A percentile compares a stretch with the other conserved stretches of the same genome.
Conservation (phyloP, 768 basidiomycete species). For the Suillus hirtellus region DNA sequence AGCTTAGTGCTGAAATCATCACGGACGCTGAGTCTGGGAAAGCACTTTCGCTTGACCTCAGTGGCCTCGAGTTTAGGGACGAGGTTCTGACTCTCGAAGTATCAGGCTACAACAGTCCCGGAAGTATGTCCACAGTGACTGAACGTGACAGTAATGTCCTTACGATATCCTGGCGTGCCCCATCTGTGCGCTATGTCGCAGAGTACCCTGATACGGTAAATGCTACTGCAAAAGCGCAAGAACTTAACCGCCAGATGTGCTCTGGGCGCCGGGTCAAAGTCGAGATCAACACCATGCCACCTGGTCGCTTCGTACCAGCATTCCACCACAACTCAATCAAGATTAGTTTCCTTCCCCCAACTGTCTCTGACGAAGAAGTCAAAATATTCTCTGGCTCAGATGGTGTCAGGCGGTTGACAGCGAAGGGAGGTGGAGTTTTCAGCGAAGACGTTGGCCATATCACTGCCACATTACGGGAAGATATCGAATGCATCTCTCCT, state of each 20-base stretch:
- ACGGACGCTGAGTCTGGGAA: constrained; percentile 42
- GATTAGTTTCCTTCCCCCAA: constrained; percentile 42
- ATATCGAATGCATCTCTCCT: constrained; percentile 24
- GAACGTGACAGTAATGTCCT: constrained; percentile 39
- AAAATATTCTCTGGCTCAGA: constrained; percentile 32
- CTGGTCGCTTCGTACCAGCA: constrained; percentile 25
- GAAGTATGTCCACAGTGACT: constrained; percentile 42
- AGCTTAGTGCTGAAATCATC: constrained; percentile 44
- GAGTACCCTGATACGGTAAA: constrained; percentile 31
- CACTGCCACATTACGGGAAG: constrained; percentile 23
- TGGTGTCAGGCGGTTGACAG: constrained; percentile 26
- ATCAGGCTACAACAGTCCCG: constrained; percentile 37
- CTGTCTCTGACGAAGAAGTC: constrained; percentile 27
- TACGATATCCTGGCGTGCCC: constrained; percentile 52
- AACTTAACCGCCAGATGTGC: constrained; percentile 38
- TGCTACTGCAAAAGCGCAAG: constrained; percentile 32
- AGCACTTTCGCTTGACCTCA: constrained; percentile 42
- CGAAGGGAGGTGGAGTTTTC: constrained; percentile 21
- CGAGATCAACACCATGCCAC: constrained; percentile 42
- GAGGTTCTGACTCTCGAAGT: constrained; percentile 44
- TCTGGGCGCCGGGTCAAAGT: constrained; percentile 49
- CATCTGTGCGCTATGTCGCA: constrained; percentile 47
- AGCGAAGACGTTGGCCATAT: constrained; percentile 19
- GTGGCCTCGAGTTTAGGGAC: constrained; percentile 50
- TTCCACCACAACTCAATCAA: constrained; percentile 40